Evolutionary conservation across 345 rosid genomes (phyloP).

Genomic region (Anastatica hierochuntica): DNA sequence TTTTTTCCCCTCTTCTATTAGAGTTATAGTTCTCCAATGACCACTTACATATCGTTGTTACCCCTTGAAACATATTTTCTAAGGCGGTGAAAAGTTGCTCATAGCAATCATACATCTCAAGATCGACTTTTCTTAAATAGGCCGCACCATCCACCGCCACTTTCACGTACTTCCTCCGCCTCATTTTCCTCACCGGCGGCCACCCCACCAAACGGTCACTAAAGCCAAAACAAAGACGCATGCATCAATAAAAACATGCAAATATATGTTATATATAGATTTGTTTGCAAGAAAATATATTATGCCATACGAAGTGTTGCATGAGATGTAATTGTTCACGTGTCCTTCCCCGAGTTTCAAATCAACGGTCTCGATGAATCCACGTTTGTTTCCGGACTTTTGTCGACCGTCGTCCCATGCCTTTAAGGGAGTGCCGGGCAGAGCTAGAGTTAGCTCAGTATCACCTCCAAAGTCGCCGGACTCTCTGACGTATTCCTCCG

Average conservation of each 20-base stretch:
- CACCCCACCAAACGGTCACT: conserved; percentile 62
- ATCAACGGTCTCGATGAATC: conserved; percentile 32
- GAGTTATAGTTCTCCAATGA: too few relatives aligned
- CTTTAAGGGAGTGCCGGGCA: conserved; percentile 36
- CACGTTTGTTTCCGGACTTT: conserved; percentile 42
- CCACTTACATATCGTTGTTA: conserved; percentile 35
- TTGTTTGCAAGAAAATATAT: too few relatives aligned
- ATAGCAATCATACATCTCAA: conserved; percentile 37
- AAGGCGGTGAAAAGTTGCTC: conserved; percentile 37
- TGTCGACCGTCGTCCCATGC: conserved; percentile 17
- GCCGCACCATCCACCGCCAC: conserved; percentile 75
- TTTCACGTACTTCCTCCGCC: conserved; percentile 52
- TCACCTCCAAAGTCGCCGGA: conserved; percentile 32
- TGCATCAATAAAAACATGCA: not conserved
- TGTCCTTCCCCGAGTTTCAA: conserved; percentile 25
- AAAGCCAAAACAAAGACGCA: not conserved
- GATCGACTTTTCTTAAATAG: conserved; percentile 60
- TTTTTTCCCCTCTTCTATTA: not conserved
- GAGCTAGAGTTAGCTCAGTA: conserved; percentile 50
- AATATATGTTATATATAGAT: too few relatives aligned
- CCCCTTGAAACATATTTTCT: conserved; percentile 47
- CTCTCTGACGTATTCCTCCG: conserved; percentile 16
- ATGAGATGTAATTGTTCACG: not conserved
- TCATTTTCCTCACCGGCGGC: conserved; percentile 58
- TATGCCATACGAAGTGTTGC: conserved; percentile 13